These are phyloP conservation scores for Trifolium fragiferum DNA, from an alignment of 306 rosid species.

Conservation along the genomic window DNA sequence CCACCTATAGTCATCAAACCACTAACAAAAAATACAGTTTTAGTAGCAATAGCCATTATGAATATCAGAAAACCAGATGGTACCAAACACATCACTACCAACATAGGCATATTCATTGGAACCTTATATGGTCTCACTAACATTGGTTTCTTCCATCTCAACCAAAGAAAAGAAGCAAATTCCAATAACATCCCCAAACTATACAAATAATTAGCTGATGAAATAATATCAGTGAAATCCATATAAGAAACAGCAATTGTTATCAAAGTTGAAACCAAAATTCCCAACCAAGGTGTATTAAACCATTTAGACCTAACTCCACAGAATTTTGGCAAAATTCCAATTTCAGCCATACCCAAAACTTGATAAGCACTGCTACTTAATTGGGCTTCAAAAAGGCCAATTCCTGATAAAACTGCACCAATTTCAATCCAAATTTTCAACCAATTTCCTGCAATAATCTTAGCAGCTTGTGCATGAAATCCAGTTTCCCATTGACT, in stretches of 20 bases:
- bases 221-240: slow-evolving; percentile 44
- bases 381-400: slow-evolving; percentile 67
- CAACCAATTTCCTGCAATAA: slow-evolving; percentile 65
- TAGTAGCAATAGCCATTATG: slow-evolving; percentile 56
- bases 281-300: slow-evolving; percentile 74
- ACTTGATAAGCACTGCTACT: slow-evolving; percentile 70
- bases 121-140: slow-evolving; percentile 52
- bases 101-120: slow-evolving; percentile 51
- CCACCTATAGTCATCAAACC: slow-evolving; percentile 55
- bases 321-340: slow-evolving; percentile 54
- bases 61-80: slow-evolving; percentile 58
- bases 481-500: slow-evolving; percentile 49
- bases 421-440: slow-evolving; percentile 59
- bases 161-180: slow-evolving; percentile 61
- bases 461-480: slow-evolving; percentile 58
- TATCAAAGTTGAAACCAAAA: slow-evolving; percentile 48
- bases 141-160: slow-evolving; percentile 55
- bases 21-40: slow-evolving; percentile 52
- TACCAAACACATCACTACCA: slow-evolving; percentile 54
- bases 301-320: slow-evolving; percentile 49
- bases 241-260: slow-evolving; percentile 52
- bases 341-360: slow-evolving; percentile 72
- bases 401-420: slow-evolving; percentile 60
- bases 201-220: slow-evolving; percentile 60
- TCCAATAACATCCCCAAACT: slow-evolving; percentile 69